Base-by-base conservation (phyloP, 2,329 filamentous ascomycete genomes). In the Rhynchosporium agropyri region DNA sequence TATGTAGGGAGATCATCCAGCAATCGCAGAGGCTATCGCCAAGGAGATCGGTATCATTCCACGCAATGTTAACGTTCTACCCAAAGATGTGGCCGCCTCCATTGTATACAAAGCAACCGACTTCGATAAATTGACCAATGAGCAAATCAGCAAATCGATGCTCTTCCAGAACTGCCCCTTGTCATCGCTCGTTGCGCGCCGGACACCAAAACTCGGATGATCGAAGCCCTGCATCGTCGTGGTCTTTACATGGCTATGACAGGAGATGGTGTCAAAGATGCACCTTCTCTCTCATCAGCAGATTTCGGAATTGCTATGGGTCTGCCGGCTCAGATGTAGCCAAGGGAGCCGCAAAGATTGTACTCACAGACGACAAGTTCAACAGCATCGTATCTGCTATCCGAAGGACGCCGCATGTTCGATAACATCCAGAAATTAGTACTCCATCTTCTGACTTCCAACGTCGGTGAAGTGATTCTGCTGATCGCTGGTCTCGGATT, bases 121-220 rank as follows among this genome's bases (percentile, higher is more conserved):
- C 61, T 75, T 76, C 55, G 74, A 76, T 64, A 67, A 63, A 31
- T 73, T 83, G 40, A 76, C 76, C 2, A 79, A 83, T 0, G 84
- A 85, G 33, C 85, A 92, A 67, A 94, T 96, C 68, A 85, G 33
- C 85, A 92, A 67, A 94, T 96, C 68, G 92, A 96, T 74, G 86
- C 86, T 65, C 81, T 96, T 67, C 84, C 84, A 0, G 89, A 95
- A 53, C 79, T 96, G 1, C 91, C 91, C 2, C 80, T 94, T 0
- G 92, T 96, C 8, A 88, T 96, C 65, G 91, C 92, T 45, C 88
- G 92, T 43, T 96, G 91, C 73, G 89, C 90, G 0, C 92, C 92
- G 0, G 86, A 90, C 64, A 96, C 92, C 43, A 96, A 96, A 77
- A 91, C 92, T 3, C 87, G 91, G 63, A 96, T 96, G 91, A 93